Evolutionary conservation across 2,329 filamentous ascomycete genomes (phyloP).

Genomic region (Arthrobotrys sphaeroides): DNA sequence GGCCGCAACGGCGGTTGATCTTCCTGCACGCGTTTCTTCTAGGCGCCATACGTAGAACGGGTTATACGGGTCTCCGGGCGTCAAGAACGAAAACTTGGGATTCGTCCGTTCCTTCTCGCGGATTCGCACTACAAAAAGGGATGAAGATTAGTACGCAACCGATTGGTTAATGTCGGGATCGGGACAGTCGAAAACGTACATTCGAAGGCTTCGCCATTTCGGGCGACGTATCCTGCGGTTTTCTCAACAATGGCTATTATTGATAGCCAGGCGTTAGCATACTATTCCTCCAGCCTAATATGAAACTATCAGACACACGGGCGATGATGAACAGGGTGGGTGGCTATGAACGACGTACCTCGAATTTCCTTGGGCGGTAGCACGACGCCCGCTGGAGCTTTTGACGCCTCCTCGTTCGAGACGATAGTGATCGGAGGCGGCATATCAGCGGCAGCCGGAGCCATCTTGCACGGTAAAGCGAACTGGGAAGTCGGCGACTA

Average conservation of each 20-base stretch:
- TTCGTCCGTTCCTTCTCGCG: conserved; percentile 84
- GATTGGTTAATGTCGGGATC: conserved; percentile 6
- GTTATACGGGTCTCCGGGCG: conserved; percentile 81
- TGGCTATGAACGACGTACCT: conserved; percentile 61
- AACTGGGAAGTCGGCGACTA: background rate
- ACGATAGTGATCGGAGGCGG: conserved; percentile 43
- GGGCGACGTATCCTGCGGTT: conserved; percentile 88
- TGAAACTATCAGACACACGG: conserved; percentile 55
- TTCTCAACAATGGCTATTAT: conserved; percentile 78
- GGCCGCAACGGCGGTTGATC: conserved; percentile 80
- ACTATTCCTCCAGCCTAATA: conserved; percentile 55
- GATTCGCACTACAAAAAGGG: conserved; percentile 73
- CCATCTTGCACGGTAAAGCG: conserved; percentile 1
- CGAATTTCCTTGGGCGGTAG: conserved; percentile 86
- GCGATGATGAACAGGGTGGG: conserved; percentile 19
- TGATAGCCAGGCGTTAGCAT: conserved; percentile 38
- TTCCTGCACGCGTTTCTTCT: conserved; percentile 82
- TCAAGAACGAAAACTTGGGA: conserved; percentile 91
- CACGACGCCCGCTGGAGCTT: conserved; percentile 82
- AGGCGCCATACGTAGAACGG: conserved; percentile 91
- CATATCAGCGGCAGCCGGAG: conserved; percentile 35
- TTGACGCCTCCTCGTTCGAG: conserved; percentile 70
- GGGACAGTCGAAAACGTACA: conserved; percentile 61
- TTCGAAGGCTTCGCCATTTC: conserved; percentile 74
- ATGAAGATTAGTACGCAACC: conserved; percentile 32